Conservation (phyloP, 331 rosid species). For the Stylosanthes scabra region DNA sequence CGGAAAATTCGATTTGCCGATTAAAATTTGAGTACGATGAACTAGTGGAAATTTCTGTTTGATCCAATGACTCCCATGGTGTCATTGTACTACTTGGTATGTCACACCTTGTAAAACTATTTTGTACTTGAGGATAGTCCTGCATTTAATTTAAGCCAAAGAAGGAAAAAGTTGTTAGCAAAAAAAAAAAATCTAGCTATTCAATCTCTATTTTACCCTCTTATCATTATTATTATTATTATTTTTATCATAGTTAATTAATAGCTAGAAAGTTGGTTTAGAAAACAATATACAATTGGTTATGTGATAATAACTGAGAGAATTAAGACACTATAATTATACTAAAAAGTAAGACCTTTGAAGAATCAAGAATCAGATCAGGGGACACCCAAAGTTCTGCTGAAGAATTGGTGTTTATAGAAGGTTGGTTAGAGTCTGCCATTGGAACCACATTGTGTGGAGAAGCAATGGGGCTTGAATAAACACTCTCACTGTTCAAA, state of each 20-base stretch:
- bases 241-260: too few species aligned
- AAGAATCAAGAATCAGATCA: slow-evolving; percentile 82
- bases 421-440: slow-evolving; percentile 52
- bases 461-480: slow-evolving; percentile 56
- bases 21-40: slow-evolving; percentile 73
- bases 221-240: too few species aligned
- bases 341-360: slow-evolving; percentile 56
- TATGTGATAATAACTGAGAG: too few species aligned
- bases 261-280: too few species aligned
- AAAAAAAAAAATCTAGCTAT: too few species aligned
- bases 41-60: slow-evolving; percentile 57
- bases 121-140: slow-evolving; percentile 69
- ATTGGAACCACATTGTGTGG: slow-evolving; percentile 50
- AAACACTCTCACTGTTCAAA: slow-evolving; percentile 49
- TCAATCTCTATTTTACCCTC: too few species aligned
- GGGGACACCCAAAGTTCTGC: slow-evolving; percentile 69
- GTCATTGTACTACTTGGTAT: slow-evolving; percentile 40
- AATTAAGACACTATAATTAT: not conserved
- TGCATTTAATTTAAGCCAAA: slow-evolving; percentile 37
- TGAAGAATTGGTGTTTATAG: slow-evolving; percentile 53
- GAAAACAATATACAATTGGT: too few species aligned
- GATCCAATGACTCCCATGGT: slow-evolving; percentile 63
- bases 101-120: slow-evolving; percentile 48
- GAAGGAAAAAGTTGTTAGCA: slow-evolving; percentile 22
- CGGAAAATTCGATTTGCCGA: slow-evolving; percentile 51